Evolutionary conservation across 23 red algal species (phyloP).

Genomic region (Agarophyton chilense): DNA sequence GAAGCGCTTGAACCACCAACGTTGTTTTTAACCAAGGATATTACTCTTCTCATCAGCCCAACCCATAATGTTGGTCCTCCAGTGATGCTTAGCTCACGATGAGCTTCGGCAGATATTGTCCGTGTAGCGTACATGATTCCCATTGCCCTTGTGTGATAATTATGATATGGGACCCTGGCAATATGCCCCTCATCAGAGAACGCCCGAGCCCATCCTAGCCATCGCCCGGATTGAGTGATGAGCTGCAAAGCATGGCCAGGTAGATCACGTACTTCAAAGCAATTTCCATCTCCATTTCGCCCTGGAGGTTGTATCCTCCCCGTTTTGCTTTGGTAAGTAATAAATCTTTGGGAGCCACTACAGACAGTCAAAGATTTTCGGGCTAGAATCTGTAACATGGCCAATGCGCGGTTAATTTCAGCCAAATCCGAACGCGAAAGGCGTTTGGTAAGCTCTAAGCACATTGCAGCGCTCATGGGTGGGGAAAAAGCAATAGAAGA

Average conservation of each 20-base stretch:
- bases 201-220: constrained; percentile 36
- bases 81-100: constrained; percentile 59
- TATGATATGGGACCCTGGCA: constrained; percentile 49
- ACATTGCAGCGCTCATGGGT: constrained; percentile 46
- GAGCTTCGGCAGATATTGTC: constrained; percentile 58
- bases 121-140: constrained; percentile 60
- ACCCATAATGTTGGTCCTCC: constrained; percentile 61
- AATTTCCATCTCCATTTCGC: constrained; percentile 28
- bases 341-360: constrained; percentile 15
- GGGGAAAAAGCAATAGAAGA: constrained; percentile 35
- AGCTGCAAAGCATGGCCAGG: constrained; percentile 33
- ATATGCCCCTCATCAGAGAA: constrained; percentile 59
- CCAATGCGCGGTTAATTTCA: constrained; percentile 57
- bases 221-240: constrained; percentile 9
- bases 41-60: constrained; percentile 55
- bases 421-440: constrained; percentile 58
- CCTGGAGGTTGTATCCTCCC: constrained; percentile 41
- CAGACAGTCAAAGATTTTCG: constrained; percentile 31
- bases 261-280: constrained; percentile 14
- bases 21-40: constrained; percentile 26
- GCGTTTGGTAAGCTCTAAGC: constrained; percentile 44
- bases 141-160: constrained; percentile 60
- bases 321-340: constrained; percentile 20
- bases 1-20: constrained; percentile 10
- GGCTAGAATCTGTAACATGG: constrained; percentile 56